Evolutionary conservation across 768 basidiomycete species (phyloP), one percentile per base, ranked within the genome.

Genomic region (Suillus fuscotomentosus): DNA sequence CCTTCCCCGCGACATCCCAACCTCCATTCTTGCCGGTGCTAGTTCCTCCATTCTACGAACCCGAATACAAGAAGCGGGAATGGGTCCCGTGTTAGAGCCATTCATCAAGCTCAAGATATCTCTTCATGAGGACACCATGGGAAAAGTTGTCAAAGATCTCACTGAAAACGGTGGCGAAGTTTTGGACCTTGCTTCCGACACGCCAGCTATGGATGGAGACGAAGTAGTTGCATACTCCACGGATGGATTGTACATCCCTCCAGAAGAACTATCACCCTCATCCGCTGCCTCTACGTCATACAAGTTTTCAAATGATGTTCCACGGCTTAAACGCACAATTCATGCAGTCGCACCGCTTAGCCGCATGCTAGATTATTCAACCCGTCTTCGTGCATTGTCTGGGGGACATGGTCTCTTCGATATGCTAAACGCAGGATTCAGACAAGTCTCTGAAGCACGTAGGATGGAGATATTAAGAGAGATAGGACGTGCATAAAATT

Each of bases 371-470:
- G 89, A 94, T 73, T 95, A 91, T 69, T 88, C 91, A 10, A 88
- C 81, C 54, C 83, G 92, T 17, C 75, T 95, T 60, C 88, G 94
- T 20, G 89, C 94, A 1, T 75, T 95, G 43, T 90, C 91, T 2
- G 94, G 91, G 55, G 94, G 94, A 4, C 87, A 92, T 72, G 94
- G 92, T 14, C 72, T 81, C 20, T 94, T 95, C 69, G 92, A 95
- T 71, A 90, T 91, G 88, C 77, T 78, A 38, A 84, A 83, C 56
- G 90, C 87, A n/a, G 93, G 92, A 17, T 95, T 94, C 77, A 84
- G 81, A 70, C 76, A 80, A 64, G 92, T 94, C 2, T 81, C 84
- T 24, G 81, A 86, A 59, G 69, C 79, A 39, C 83, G 92, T 64
- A 87, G 82, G 73, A 57, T 83, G 60, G 92, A 93, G 69, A 94